Evolutionary conservation across 345 rosid genomes (phyloP).

Genomic region (Boechera stricta): DNA sequence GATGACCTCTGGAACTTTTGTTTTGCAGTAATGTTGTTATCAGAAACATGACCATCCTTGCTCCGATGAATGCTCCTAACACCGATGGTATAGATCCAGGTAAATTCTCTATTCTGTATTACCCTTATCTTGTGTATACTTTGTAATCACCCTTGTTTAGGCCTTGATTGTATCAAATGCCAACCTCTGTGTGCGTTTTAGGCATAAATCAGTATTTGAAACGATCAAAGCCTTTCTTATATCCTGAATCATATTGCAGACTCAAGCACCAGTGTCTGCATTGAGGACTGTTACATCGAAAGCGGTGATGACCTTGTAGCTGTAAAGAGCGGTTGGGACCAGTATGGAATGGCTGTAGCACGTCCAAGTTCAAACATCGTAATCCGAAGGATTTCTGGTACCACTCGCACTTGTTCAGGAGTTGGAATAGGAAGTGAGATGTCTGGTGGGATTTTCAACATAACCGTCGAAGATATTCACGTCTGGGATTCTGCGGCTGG

Average conservation of each 20-base stretch:
- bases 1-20: neutral
- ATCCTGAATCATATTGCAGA: conserved; percentile 55
- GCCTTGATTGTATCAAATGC: neutral
- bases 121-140: neutral
- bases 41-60: conserved; percentile 81
- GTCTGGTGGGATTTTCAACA: conserved; percentile 89
- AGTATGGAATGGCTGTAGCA: conserved; percentile 79
- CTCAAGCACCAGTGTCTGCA: conserved; percentile 85
- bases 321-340: conserved; percentile 98
- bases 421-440: conserved; percentile 97
- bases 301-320: conserved; percentile 99
- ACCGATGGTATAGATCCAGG: conserved; percentile 99
- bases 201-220: neutral
- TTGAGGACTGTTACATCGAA: conserved; percentile 91
- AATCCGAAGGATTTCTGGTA: conserved; percentile 81
- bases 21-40: conserved; percentile 79
- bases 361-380: conserved; percentile 87
- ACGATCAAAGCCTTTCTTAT: neutral
- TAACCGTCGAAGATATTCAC: conserved; percentile 71
- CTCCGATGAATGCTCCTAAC: conserved; percentile 96
- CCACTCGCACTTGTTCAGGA: conserved; percentile 95
- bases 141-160: neutral
- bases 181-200: neutral
- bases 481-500: conserved; percentile 96
- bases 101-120: neutral